These are phyloP conservation scores for Xylaria flabelliformis DNA, from an alignment of 495 filamentous ascomycete genomes.

Conservation along the genomic window DNA sequence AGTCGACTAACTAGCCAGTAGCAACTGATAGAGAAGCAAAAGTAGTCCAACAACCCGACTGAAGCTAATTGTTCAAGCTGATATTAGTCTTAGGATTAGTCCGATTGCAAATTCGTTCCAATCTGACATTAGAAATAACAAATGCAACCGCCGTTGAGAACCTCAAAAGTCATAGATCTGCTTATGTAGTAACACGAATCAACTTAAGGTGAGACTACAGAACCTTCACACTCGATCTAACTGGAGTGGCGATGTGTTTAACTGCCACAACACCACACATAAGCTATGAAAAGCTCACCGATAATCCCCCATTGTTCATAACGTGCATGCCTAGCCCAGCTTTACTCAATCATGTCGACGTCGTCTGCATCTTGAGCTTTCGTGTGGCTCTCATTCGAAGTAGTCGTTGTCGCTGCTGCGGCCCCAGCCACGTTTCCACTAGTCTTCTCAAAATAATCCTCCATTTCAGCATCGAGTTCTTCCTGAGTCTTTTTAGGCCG, in stretches of 20 bases:
- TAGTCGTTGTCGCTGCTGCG: conserved; percentile 31
- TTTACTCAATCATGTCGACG: conserved; percentile 51
- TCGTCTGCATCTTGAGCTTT: conserved; percentile 38
- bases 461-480: conserved; percentile 95
- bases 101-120: background rate
- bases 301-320: background rate
- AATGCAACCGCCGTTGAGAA: background rate
- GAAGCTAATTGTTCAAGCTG: background rate
- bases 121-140: background rate
- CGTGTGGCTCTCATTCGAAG: conserved; percentile 20
- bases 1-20: background rate
- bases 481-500: conserved; percentile 89
- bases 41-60: background rate
- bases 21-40: background rate
- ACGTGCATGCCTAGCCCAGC: background rate
- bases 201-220: background rate
- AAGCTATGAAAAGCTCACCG: background rate
- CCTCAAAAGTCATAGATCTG: background rate
- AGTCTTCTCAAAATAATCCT: conserved; percentile 78
- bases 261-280: background rate
- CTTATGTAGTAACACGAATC: background rate
- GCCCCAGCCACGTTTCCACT: conserved; percentile 40
- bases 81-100: background rate
- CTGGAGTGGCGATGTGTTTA: conserved; percentile 15
- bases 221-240: background rate